phyloP scores from a whole-genome alignment of 2,329 filamentous ascomycete species.

The Cercospora sp. region DNA sequence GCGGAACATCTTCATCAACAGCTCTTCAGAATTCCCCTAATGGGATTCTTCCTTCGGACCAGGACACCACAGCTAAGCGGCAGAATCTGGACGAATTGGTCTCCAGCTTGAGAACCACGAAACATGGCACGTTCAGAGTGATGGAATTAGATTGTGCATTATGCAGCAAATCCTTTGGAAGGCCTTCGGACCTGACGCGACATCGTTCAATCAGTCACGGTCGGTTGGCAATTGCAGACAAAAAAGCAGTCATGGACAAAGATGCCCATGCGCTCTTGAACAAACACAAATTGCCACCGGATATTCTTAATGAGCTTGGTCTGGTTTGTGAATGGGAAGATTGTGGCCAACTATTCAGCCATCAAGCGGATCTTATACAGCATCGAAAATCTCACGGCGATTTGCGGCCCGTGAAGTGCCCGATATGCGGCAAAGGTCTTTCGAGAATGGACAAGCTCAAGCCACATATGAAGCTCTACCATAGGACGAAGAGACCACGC shows the following conservation, averaged over 20 bases:
- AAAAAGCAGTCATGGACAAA: neutral
- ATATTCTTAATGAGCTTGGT: neutral
- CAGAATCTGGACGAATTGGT: neutral
- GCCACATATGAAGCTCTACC: neutral
- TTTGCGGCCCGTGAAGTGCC: neutral
- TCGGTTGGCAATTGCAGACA: neutral
- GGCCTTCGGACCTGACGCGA: neutral
- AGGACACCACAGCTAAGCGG: neutral
- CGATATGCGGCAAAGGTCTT: slow-evolving; percentile 6
- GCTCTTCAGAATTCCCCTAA: neutral
- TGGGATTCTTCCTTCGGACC: neutral
- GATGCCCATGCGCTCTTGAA: neutral
- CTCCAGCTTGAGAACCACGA: neutral
- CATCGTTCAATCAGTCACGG: neutral
- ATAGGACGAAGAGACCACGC: neutral
- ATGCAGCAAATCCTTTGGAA: neutral
- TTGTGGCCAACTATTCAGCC: neutral
- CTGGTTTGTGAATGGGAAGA: neutral
- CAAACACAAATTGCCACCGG: neutral
- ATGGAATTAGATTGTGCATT: neutral
- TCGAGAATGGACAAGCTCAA: slow-evolving; percentile 8
- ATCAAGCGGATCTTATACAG: neutral
- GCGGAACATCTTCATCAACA: neutral
- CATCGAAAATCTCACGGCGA: neutral
- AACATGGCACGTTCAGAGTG: neutral